Conservation (phyloP, 371 early-diverging fungal species). For the Syncephalastrum contaminatum region DNA sequence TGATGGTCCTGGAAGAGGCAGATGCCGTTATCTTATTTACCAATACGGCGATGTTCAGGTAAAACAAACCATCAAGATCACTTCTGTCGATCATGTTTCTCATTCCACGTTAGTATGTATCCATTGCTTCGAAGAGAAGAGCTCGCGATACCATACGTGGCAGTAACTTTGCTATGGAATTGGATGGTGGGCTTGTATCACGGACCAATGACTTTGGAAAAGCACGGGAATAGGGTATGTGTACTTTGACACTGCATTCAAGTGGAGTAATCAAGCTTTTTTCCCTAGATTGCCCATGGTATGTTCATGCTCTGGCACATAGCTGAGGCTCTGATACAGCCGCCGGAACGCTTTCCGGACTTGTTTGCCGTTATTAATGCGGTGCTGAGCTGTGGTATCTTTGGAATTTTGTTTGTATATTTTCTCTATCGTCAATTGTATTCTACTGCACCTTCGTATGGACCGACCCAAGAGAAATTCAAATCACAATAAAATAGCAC, state of each 20-base stretch:
- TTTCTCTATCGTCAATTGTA: conserved; percentile 58
- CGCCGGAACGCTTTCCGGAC: conserved; percentile 79
- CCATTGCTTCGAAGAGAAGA: conserved; percentile 81
- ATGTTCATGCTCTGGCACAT: conserved; percentile 61
- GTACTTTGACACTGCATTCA: too few relatives aligned
- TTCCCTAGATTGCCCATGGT: conserved; percentile 39
- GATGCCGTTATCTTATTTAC: conserved; percentile 64
- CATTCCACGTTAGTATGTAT: conserved; percentile 64
- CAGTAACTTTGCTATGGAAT: conserved; percentile 67
- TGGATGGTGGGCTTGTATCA: conserved; percentile 43
- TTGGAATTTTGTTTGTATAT: conserved; percentile 59
- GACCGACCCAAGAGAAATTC: too few relatives aligned
- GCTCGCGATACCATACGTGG: conserved; percentile 65
- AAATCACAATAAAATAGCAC: too few relatives aligned
- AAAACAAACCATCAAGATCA: not conserved
- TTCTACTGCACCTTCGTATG: too few relatives aligned
- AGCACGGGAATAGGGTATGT: conserved; percentile 13
- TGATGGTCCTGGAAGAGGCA: conserved; percentile 67
- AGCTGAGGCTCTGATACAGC: conserved; percentile 51
- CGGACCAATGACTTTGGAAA: conserved; percentile 13
- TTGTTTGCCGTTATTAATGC: conserved; percentile 79
- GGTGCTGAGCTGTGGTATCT: conserved; percentile 64
- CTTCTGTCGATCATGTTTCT: not conserved
- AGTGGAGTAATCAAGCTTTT: not conserved
- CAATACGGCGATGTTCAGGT: conserved; percentile 84